Evolutionary conservation across 208 protist genomes (phyloP).

Genomic region (Leishmania martiniquensis): DNA sequence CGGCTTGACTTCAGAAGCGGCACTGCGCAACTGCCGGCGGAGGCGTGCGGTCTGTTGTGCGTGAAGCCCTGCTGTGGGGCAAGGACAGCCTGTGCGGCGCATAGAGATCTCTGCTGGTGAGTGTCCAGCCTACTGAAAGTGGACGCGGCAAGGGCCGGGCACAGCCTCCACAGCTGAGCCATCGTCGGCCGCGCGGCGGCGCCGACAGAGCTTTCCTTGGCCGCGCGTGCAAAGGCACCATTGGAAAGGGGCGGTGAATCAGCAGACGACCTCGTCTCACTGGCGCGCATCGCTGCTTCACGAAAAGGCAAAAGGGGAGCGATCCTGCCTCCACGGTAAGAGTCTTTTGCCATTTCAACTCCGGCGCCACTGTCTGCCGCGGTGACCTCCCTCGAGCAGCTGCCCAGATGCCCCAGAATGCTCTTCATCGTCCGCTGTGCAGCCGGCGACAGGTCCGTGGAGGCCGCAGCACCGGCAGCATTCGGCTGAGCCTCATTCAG

Average conservation of each 20-base stretch:
- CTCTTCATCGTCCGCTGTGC: constrained; percentile 18
- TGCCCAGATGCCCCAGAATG: constrained; percentile 10
- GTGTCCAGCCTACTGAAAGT: constrained; percentile 7
- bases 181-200: neutral
- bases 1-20: neutral
- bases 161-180: constrained; percentile 1
- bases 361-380: neutral
- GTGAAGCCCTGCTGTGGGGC: neutral
- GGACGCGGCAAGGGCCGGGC: constrained; percentile 4
- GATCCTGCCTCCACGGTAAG: neutral
- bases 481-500: neutral
- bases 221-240: neutral
- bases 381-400: neutral
- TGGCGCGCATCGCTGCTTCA: neutral
- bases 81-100: neutral
- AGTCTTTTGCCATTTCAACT: neutral
- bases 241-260: neutral
- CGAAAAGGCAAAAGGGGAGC: neutral
- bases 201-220: neutral
- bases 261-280: neutral
- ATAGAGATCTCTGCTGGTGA: neutral
- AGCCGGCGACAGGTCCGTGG: constrained; percentile 13
- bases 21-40: neutral
- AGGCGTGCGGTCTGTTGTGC: neutral
- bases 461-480: neutral